phyloP scores from a whole-genome alignment of 768 basidiomycete species.

The Tylopilus sp. region DNA sequence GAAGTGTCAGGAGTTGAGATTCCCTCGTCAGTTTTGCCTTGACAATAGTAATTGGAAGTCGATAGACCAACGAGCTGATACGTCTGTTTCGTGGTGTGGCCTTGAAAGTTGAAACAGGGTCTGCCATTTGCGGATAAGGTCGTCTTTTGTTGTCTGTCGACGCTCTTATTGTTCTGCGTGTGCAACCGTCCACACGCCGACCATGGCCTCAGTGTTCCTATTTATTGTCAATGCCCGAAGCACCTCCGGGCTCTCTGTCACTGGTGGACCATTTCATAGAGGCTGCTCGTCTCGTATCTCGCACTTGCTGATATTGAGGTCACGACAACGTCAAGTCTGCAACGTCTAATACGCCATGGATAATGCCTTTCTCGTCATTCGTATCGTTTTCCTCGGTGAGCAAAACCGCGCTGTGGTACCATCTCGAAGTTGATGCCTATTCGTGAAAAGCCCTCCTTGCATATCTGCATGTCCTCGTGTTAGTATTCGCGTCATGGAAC shows the following conservation, averaged over 20 bases:
- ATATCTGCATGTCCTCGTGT: conserved; percentile 48
- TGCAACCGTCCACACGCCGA: background rate
- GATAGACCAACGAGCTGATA: background rate
- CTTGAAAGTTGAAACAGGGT: no score
- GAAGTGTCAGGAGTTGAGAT: background rate
- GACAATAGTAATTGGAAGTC: background rate
- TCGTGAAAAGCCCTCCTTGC: conserved; percentile 37
- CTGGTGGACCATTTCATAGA: conserved; percentile 19
- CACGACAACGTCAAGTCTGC: conserved; percentile 11
- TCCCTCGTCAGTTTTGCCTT: background rate
- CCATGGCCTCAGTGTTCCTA: conserved; percentile 3
- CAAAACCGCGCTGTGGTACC: background rate
- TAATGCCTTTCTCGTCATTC: conserved; percentile 54
- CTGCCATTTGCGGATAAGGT: conserved; percentile 30
- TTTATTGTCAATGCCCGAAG: conserved; percentile 6
- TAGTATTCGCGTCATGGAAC: conserved; percentile 61
- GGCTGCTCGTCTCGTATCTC: conserved; percentile 10
- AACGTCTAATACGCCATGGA: conserved; percentile 31
- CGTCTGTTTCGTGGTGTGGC: background rate
- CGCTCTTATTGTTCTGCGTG: conserved; percentile 21
- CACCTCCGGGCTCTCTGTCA: conserved; percentile 12
- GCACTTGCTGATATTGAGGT: background rate
- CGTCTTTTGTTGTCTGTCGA: conserved; percentile 12
- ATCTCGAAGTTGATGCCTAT: conserved; percentile 1
- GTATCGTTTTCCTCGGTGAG: conserved; percentile 58